Percentiles rank a stretch among this genome's conserved stretches.
Evolutionary conservation across 2,329 filamentous ascomycete species (phyloP).

Genomic region (Aspergillus sergii): DNA sequence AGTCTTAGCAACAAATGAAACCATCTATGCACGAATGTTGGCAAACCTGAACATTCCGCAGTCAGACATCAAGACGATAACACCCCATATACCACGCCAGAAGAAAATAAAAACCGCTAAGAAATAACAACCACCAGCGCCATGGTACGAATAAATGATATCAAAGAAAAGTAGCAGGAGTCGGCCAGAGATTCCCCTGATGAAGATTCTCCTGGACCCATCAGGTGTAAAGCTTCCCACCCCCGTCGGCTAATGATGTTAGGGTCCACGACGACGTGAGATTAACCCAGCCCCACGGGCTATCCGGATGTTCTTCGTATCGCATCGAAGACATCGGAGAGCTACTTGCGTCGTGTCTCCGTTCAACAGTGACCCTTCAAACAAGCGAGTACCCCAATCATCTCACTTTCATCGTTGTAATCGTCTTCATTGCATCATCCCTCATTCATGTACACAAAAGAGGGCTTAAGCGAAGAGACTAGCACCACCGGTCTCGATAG

Average conservation of each 20-base stretch:
- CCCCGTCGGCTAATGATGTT: conserved; percentile 4
- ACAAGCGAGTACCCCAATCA: conserved; percentile 2
- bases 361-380: conserved; percentile 1
- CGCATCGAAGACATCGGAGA: conserved; percentile 6
- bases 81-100: conserved; percentile 20
- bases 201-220: conserved; percentile 7
- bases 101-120: conserved; percentile 25
- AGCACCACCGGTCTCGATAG: conserved; percentile 90
- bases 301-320: background rate
- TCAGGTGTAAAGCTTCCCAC: conserved; percentile 4
- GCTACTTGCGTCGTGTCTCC: conserved; percentile 11
- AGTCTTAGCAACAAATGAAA: conserved; percentile 3
- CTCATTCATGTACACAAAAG: conserved; percentile 8
- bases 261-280: conserved; percentile 9
- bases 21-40: conserved; percentile 22
- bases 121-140: conserved; percentile 38
- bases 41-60: conserved; percentile 15
- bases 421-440: conserved; percentile 21
- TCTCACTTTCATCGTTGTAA: conserved; percentile 10
- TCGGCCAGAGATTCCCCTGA: conserved; percentile 12
- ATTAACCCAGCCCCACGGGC: conserved; percentile 9
- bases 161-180: conserved; percentile 15
- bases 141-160: conserved; percentile 22
- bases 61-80: conserved; percentile 24
- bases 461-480: conserved; percentile 56